Percentiles rank a stretch among this genome's conserved stretches.
Conservation (phyloP, 192 early-diverging fungal genomes). For the Linnemannia exigua region DNA sequence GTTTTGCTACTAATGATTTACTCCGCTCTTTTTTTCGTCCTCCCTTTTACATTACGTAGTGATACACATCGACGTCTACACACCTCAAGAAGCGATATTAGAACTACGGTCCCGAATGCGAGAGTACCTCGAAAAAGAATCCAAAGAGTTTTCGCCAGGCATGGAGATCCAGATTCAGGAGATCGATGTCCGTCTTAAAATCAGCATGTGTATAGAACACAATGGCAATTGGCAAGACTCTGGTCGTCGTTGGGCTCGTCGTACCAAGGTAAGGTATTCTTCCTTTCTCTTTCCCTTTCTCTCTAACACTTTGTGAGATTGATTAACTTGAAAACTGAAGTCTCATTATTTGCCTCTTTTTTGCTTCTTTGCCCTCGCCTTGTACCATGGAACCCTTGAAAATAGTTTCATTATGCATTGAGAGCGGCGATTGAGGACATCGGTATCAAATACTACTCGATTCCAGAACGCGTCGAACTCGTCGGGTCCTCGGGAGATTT, state of each 20-base stretch:
- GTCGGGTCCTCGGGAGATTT: not conserved
- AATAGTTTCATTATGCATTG: slow-evolving; percentile 65
- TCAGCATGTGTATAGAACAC: slow-evolving; percentile 78
- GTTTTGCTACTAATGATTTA: too few species aligned
- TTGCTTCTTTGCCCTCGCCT: not conserved
- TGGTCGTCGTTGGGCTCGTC: slow-evolving; percentile 55
- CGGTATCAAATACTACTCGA: slow-evolving; percentile 62
- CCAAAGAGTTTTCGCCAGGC: slow-evolving; percentile 64
- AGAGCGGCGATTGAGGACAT: slow-evolving; percentile 67
- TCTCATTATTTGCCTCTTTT: not conserved
- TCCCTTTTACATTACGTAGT: slow-evolving; percentile 25
- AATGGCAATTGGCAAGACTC: slow-evolving; percentile 87
- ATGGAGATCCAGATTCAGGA: slow-evolving; percentile 72
- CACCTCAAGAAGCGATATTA: slow-evolving; percentile 75
- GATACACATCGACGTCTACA: slow-evolving; percentile 73
- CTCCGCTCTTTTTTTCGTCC: too few species aligned
- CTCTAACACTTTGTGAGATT: too few species aligned
- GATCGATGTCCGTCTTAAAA: slow-evolving; percentile 71
- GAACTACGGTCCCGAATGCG: slow-evolving; percentile 76
- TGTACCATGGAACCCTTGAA: too few species aligned
- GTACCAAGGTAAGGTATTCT: slow-evolving; percentile 17
- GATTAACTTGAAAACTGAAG: too few species aligned
- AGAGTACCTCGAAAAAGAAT: slow-evolving; percentile 69
- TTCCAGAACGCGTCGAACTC: slow-evolving; percentile 47
- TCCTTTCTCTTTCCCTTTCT: too few species aligned